Base-by-base conservation (phyloP, 306 rosid species). In the Quercus dentata region DNA sequence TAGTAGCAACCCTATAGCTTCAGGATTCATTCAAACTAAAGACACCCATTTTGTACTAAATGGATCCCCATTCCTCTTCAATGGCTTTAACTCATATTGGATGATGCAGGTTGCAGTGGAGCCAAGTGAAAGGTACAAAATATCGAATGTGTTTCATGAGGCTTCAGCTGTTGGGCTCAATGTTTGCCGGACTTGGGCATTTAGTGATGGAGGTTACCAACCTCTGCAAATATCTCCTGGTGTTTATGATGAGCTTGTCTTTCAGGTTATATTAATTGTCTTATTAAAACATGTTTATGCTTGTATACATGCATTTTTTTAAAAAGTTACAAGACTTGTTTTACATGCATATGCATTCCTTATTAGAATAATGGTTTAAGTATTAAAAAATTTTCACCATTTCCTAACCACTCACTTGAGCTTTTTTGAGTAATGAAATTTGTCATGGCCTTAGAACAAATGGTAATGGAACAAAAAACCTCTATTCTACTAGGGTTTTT, bases 81-180 rank as follows among this genome's bases (percentile, higher is more conserved):
- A 88, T 5, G 95, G 92, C 0, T 91, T 88, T 75, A 91, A 91
- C 82, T 83, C 91, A 5, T 88, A 87, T 3, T 87, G 92, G 95
- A 83, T 88, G 88, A 82, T 87, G 91, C 52, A 73, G 7, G 78
- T 88, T 59, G 92, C 91, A 0, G 21, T 78, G 21, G 86, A 91
- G 76, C 85, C 84, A 51, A 79, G 75, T 4, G 64, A 86, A 63
- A 85, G 87, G 68, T 28, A 13, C 4, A 85, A 76, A 80, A 83
- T 85, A 71, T 78, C 90, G 5, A 80, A 86, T 62, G 91, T 84
- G 11, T 82, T 90, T 58, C 75, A 84, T 2, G 83, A 85, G 15
- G 88, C 88, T 61, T 87, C 94, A 0, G 71, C 76, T 5, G 58
- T 59, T 0, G 94, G 91, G 67, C 90, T 90, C 14, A 80, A 78